phyloP scores from a whole-genome alignment of 495 filamentous ascomycete genomes.

The Pyronema domesticum region DNA sequence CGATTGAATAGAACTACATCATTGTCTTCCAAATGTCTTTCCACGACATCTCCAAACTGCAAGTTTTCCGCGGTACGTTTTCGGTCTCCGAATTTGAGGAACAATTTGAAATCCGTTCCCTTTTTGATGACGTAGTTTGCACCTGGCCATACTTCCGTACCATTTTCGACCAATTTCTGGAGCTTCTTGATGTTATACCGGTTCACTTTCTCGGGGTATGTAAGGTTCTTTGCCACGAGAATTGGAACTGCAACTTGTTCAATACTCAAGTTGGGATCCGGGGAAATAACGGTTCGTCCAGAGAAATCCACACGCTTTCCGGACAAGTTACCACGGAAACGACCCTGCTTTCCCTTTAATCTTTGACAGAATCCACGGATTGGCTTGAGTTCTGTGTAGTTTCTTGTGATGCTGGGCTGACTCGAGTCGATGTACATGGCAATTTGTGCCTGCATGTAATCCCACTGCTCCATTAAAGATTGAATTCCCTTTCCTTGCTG shows the following conservation, averaged over 20 bases:
- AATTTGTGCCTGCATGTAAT: conserved; percentile 82
- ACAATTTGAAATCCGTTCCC: conserved; percentile 46
- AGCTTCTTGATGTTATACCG: conserved; percentile 71
- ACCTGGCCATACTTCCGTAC: conserved; percentile 62
- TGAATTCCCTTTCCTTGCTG: conserved; percentile 64
- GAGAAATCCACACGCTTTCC: conserved; percentile 99
- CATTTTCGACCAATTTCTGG: conserved; percentile 49
- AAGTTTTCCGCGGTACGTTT: conserved; percentile 50
- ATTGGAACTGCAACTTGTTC: conserved; percentile 85
- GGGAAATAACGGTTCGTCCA: conserved; percentile 89
- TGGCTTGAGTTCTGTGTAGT: conserved; percentile 36
- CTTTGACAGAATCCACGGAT: conserved; percentile 89
- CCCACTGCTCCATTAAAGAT: conserved; percentile 96
- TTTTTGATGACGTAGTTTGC: conserved; percentile 69
- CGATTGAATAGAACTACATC: conserved; percentile 97
- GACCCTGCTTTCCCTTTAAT: conserved; percentile 90
- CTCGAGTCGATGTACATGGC: conserved; percentile 97
- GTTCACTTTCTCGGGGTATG: conserved; percentile 77
- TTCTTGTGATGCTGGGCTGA: conserved; percentile 69
- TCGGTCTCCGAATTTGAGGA: conserved; percentile 55
- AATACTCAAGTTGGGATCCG: conserved; percentile 84
- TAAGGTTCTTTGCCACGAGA: conserved; percentile 80
- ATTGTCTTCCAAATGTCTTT: conserved; percentile 85
- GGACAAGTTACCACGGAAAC: conserved; percentile 89
- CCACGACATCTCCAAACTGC: conserved; percentile 69